These are phyloP conservation scores for Botrytis squamosa DNA, from an alignment of 2,329 filamentous ascomycete species.

Conservation along the genomic window DNA sequence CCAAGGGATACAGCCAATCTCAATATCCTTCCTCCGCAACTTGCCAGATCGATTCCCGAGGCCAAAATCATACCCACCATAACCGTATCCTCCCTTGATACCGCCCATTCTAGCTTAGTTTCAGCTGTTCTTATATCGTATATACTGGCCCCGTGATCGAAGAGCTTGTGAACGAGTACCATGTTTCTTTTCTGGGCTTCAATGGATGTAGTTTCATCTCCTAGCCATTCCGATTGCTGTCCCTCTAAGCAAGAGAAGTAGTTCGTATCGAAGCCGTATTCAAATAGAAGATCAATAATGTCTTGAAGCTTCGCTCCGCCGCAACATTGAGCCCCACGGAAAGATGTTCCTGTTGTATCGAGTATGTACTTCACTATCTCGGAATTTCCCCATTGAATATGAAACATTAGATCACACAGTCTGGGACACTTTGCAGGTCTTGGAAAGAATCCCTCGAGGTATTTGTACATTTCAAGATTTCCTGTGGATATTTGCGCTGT, in stretches of 20 bases:
- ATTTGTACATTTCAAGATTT: background rate
- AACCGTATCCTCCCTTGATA: background rate
- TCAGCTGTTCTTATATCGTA: background rate
- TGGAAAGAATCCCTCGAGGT: background rate
- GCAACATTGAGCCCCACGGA: background rate
- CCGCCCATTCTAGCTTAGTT: background rate
- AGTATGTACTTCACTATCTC: constrained; percentile 4
- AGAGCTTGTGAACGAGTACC: constrained; percentile 12
- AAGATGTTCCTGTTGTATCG: background rate
- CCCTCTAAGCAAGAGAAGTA: background rate
- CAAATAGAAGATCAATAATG: constrained; percentile 10
- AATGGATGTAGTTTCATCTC: background rate
- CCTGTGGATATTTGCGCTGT: background rate
- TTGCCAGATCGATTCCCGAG: background rate
- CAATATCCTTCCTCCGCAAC: background rate
- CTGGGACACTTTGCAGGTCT: too few relatives aligned
- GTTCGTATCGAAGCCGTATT: background rate
- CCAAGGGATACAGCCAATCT: background rate
- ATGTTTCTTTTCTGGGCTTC: background rate
- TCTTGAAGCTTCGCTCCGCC: background rate
- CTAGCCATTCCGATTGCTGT: background rate
- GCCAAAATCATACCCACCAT: background rate
- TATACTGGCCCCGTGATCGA: constrained; percentile 13
- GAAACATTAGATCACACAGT: too few relatives aligned
- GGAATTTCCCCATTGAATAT: background rate